Evolutionary conservation across 495 filamentous ascomycete genomes (phyloP).

Genomic region (Tuber melanosporum): DNA sequence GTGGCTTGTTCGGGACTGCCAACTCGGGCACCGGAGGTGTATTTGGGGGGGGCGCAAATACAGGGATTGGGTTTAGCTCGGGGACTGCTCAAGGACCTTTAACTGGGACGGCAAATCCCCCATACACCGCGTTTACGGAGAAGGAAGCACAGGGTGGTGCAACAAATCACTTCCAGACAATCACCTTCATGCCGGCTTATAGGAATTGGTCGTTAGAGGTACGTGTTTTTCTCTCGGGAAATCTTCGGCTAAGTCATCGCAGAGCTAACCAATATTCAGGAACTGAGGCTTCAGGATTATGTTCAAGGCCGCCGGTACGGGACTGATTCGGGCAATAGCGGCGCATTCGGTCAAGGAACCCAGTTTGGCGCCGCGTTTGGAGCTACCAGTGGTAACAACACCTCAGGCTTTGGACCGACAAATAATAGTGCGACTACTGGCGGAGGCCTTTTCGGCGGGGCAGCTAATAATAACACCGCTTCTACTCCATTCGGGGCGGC

Average conservation of each 20-base stretch:
- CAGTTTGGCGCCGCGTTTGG: slow-evolving; percentile 51
- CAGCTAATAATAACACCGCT: slow-evolving; percentile 43
- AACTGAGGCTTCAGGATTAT: slow-evolving; percentile 84
- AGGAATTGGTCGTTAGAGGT: slow-evolving; percentile 77
- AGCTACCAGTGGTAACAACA: slow-evolving; percentile 43
- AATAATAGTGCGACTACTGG: slow-evolving; percentile 44
- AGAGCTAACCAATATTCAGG: slow-evolving; percentile 43
- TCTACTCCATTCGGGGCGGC: slow-evolving; percentile 49
- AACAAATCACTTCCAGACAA: slow-evolving; percentile 68
- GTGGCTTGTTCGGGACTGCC: slow-evolving; percentile 43
- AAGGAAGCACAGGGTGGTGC: slow-evolving; percentile 59
- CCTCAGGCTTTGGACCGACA: slow-evolving; percentile 43
- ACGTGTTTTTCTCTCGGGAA: slow-evolving; percentile 6
- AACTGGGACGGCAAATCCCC: slow-evolving; percentile 64
- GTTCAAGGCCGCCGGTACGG: slow-evolving; percentile 74
- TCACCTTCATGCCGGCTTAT: slow-evolving; percentile 79
- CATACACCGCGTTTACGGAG: slow-evolving; percentile 70
- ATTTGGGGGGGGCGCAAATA: slow-evolving; percentile 47
- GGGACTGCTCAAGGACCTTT: slow-evolving; percentile 42
- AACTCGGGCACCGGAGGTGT: slow-evolving; percentile 50
- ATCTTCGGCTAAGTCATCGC: slow-evolving; percentile 4
- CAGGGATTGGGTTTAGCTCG: slow-evolving; percentile 49
- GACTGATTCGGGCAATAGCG: slow-evolving; percentile 64
- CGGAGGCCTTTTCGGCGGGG: slow-evolving; percentile 50
- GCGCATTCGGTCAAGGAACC: slow-evolving; percentile 65